A percentile compares a stretch with the other conserved stretches of the same genome.
These are phyloP conservation scores for Citrus trifoliata DNA, from an alignment of 345 rosid genomes.

Conservation along the genomic window DNA sequence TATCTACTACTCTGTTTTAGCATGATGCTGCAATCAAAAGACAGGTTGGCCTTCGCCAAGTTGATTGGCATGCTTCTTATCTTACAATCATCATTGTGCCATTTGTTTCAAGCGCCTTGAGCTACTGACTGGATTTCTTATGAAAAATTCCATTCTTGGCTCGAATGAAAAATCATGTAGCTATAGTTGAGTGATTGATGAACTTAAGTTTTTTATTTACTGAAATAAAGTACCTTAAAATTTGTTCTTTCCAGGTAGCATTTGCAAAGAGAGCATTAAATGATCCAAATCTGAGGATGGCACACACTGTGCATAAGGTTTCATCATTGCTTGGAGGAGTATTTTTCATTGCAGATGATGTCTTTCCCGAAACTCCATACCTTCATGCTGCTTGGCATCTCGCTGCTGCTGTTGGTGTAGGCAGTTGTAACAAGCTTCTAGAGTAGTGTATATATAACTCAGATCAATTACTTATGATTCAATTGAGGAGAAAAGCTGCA, in stretches of 20 bases:
- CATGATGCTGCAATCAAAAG: too few species aligned
- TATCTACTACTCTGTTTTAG: background rate
- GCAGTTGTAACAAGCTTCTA: constrained; percentile 92
- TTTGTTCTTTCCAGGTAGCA: constrained; percentile 46
- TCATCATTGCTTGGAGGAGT: constrained; percentile 83
- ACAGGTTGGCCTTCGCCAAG: too few species aligned
- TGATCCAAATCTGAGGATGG: constrained; percentile 77
- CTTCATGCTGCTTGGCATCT: constrained; percentile 98
- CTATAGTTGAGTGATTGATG: background rate
- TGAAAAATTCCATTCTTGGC: background rate
- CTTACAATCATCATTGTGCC: background rate
- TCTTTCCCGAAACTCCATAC: constrained; percentile 68
- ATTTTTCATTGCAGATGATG: constrained; percentile 84
- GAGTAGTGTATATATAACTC: constrained; percentile 34
- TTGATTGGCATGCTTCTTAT: background rate
- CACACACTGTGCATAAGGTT: constrained; percentile 79
- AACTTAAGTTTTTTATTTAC: background rate
- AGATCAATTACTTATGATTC: constrained; percentile 1
- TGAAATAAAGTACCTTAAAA: background rate
- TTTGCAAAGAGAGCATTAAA: constrained; percentile 74
- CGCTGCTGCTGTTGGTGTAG: constrained; percentile 89
- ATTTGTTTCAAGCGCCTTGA: background rate
- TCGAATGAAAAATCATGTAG: background rate
- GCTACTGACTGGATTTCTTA: background rate
- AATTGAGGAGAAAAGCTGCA: constrained; percentile 1